Conservation (phyloP, 108 stramenopile genomes). For the Cyclotella kingstonii region DNA sequence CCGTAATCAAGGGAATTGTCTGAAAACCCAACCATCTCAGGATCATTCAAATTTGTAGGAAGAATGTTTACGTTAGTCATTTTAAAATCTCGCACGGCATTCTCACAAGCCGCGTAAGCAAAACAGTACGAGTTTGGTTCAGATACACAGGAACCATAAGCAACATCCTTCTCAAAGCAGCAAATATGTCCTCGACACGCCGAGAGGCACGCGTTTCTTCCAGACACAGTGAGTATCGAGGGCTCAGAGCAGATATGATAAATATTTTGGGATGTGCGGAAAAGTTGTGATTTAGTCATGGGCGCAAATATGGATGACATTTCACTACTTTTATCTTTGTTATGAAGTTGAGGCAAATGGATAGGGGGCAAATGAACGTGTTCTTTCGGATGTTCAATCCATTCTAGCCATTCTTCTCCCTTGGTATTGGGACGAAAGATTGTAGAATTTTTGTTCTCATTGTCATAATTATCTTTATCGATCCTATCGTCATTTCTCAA, state of each 20-base stretch:
- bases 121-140: constrained; percentile 24
- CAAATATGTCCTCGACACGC: constrained; percentile 26
- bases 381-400: constrained; percentile 13
- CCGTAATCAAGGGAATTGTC: neutral
- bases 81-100: constrained; percentile 18
- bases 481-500: neutral
- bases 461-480: neutral
- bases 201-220: constrained; percentile 10
- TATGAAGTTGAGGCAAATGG: neutral
- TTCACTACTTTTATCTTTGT: neutral
- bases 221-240: constrained; percentile 5
- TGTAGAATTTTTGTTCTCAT: no score
- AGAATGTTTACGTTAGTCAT: constrained; percentile 26
- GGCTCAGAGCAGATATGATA: constrained; percentile 28
- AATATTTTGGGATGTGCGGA: constrained; percentile 12
- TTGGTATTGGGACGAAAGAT: constrained; percentile 10
- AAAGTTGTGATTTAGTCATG: constrained; percentile 1
- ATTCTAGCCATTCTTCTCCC: constrained; percentile 25
- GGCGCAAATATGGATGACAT: neutral
- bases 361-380: constrained; percentile 15
- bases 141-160: constrained; percentile 18
- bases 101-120: constrained; percentile 36
- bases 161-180: constrained; percentile 30
- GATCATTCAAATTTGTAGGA: no score
- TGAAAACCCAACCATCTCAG: neutral